phyloP scores from a whole-genome alignment of 495 filamentous ascomycete species.

The Annulohypoxylon moriforme region DNA sequence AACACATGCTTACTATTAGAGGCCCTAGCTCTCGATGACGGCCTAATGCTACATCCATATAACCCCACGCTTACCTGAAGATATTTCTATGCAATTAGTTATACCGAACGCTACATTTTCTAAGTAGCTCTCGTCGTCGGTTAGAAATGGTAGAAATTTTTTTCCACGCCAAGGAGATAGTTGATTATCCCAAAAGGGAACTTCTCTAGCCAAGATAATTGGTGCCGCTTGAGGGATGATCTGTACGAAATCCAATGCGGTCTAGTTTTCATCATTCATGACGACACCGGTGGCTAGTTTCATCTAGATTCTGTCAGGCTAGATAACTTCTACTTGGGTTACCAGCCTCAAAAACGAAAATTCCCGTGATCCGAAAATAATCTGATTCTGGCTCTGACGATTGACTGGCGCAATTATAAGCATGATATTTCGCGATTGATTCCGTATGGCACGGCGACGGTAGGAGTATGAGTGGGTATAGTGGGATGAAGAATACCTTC shows the following conservation, averaged over 20 bases:
- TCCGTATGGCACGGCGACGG: constrained; percentile 29
- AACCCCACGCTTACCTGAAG: constrained; percentile 42
- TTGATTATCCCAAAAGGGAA: constrained; percentile 31
- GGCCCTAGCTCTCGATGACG: constrained; percentile 36
- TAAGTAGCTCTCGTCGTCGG: constrained; percentile 30
- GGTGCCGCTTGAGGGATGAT: constrained; percentile 21
- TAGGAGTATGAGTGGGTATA: constrained; percentile 31
- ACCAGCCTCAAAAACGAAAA: constrained; percentile 21
- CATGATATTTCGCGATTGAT: constrained; percentile 38
- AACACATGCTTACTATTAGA: constrained; percentile 37
- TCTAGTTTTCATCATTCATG: constrained; percentile 35
- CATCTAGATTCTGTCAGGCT: constrained; percentile 21
- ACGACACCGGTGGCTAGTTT: constrained; percentile 38
- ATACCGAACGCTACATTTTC: constrained; percentile 30
- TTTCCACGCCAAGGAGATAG: constrained; percentile 22
- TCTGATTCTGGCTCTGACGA: constrained; percentile 26
- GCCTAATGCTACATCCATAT: constrained; percentile 35
- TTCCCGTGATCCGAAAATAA: constrained; percentile 24
- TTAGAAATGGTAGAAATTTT: constrained; percentile 32
- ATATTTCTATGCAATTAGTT: constrained; percentile 33
- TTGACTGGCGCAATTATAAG: constrained; percentile 27
- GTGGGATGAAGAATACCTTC: constrained; percentile 35
- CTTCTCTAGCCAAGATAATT: constrained; percentile 20
- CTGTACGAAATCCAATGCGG: constrained; percentile 27
- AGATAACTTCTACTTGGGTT: constrained; percentile 27